A percentile compares a stretch with the other conserved stretches of the same genome.
Conservation (phyloP, 805 yeast species). For the Scheffersomyces amazonensis region DNA sequence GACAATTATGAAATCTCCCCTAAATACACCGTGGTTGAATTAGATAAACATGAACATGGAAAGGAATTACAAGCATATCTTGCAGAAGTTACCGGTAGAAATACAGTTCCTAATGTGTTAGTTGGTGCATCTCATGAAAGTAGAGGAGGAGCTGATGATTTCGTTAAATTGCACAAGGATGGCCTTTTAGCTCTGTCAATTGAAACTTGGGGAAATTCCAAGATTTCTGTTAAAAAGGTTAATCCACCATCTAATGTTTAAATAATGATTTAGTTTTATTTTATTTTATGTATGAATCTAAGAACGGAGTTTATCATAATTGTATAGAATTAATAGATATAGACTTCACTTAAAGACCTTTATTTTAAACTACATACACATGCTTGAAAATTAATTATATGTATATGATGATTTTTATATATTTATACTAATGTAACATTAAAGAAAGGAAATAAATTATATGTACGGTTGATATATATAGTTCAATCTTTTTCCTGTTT, state of each 20-base stretch:
- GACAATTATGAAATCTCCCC: conserved; percentile 72
- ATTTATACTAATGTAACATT: conserved; percentile 14
- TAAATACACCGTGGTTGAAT: conserved; percentile 68
- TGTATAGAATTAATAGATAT: too few species aligned
- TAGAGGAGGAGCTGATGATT: conserved; percentile 88
- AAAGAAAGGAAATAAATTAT: conserved; percentile 5
- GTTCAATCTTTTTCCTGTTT: background rate
- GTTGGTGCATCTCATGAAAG: conserved; percentile 59
- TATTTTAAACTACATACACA: too few species aligned
- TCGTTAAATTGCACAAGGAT: conserved; percentile 56
- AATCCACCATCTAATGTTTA: conserved; percentile 56
- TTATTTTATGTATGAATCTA: too few species aligned
- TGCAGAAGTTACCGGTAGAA: conserved; percentile 66
- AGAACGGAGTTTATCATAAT: too few species aligned
- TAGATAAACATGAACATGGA: conserved; percentile 80
- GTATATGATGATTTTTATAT: background rate
- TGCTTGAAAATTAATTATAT: too few species aligned
- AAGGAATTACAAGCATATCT: conserved; percentile 70
- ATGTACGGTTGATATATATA: background rate
- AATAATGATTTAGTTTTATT: background rate
- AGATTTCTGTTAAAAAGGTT: conserved; percentile 45
- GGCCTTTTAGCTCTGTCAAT: conserved; percentile 53
- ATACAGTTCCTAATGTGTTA: conserved; percentile 87
- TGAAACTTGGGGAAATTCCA: conserved; percentile 61
- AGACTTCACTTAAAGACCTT: too few species aligned